Conservation (phyloP, 352 stramenopile genomes). For the Pythium scleroteichum region DNA sequence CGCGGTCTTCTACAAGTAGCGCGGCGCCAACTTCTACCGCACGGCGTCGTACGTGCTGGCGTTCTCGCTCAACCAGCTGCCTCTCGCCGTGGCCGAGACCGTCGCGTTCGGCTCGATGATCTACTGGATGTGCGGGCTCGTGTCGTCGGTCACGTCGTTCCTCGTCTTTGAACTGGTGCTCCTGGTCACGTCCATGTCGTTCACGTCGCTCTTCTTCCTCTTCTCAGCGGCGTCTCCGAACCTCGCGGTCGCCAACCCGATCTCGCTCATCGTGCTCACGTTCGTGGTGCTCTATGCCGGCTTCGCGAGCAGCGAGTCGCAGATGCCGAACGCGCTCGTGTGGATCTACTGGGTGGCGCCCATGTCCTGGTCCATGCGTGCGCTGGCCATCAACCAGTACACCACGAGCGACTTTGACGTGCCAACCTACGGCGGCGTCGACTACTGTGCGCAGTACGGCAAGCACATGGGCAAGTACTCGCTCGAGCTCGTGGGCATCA, state of each 20-base stretch:
- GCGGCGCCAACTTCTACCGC: slow-evolving; percentile 79
- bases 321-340: slow-evolving; percentile 46
- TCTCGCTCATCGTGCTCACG: slow-evolving; percentile 40
- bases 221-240: slow-evolving; percentile 31
- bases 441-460: slow-evolving; percentile 36
- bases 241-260: slow-evolving; percentile 40
- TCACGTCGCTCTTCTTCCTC: slow-evolving; percentile 52
- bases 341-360: slow-evolving; percentile 69
- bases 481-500: slow-evolving; percentile 31
- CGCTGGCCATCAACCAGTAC: slow-evolving; percentile 44
- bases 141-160: slow-evolving; percentile 34
- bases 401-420: slow-evolving; percentile 30
- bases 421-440: slow-evolving; percentile 34
- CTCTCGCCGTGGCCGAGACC: slow-evolving; percentile 58
- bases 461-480: slow-evolving; percentile 40
- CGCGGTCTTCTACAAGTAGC: slow-evolving; percentile 82
- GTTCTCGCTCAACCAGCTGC: slow-evolving; percentile 42
- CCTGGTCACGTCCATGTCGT: slow-evolving; percentile 45
- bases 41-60: slow-evolving; percentile 67
- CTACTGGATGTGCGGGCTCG: slow-evolving; percentile 74
- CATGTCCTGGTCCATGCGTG: slow-evolving; percentile 41
- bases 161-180: slow-evolving; percentile 42
- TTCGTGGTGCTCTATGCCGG: slow-evolving; percentile 57
- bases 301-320: slow-evolving; percentile 49
- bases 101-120: slow-evolving; percentile 41